Base-by-base conservation (phyloP, 2,329 filamentous ascomycete genomes). In the Cytospora chrysosperma region DNA sequence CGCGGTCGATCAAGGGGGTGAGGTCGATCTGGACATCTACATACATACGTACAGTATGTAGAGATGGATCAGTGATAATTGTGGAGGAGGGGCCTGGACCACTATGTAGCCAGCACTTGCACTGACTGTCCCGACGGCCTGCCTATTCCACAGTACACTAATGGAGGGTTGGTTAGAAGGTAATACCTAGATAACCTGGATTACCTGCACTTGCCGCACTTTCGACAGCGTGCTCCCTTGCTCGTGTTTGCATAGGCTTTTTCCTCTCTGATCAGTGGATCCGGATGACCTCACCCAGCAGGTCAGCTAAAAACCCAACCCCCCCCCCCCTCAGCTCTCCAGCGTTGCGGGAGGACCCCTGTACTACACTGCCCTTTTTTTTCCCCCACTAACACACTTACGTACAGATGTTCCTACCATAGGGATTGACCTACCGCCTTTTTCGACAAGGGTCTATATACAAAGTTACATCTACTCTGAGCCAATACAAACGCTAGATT, bases 41-140 rank as follows among this genome's bases (percentile, higher is more conserved):
- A n/a, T n/a, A n/a, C n/a, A n/a, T n/a, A n/a, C n/a, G n/a, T n/a
- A n/a, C n/a, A n/a, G n/a, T n/a, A n/a, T n/a, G n/a, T n/a, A n/a
- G 34, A 61, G 51, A 61, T 55, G 37, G 34, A 55, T 49, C n/a
- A 21, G 21, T 43, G 40, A 21, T n/a, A 21, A 61, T 12, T 61
- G 58, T 60, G 58, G 58, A 60, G 58, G 57, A 59, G 49, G 49
- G 58, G 51, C 26, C 50, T 34, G 50, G 50, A 17, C 58, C 49
- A 59, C 49, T 15, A 19, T n/a, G n/a, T n/a, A n/a, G 9, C 50
- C 58, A 60, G 15, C 12, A 17, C 34, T 37, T 34, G 32, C 32
- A 34, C 13, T 34, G 32, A n/a, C n/a, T n/a, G n/a, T n/a, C n/a
- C n/a, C n/a, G n/a, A n/a, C n/a, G n/a, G n/a, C n/a, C n/a, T n/a